Conservation (phyloP, 1,284 basidiomycete genomes). For the Ceratobasidium sp. region DNA sequence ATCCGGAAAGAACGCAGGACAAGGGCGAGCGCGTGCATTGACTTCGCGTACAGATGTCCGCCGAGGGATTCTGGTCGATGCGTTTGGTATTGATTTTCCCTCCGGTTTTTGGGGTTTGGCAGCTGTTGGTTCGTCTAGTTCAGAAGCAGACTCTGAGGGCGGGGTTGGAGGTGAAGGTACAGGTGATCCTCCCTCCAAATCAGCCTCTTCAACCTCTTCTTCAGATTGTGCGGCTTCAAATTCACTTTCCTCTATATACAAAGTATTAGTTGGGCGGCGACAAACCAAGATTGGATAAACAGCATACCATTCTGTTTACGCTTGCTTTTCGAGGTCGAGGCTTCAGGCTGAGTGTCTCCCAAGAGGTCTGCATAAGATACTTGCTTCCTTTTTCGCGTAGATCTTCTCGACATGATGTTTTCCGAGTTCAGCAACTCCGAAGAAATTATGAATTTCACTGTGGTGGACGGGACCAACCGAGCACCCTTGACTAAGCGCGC, state of each 20-base stretch:
- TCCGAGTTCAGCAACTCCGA: neutral
- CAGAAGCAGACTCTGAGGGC: neutral
- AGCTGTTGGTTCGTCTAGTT: neutral
- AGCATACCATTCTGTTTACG: constrained; percentile 33
- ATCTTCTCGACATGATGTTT: constrained; percentile 25
- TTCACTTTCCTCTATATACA: constrained; percentile 52
- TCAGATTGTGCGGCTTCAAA: constrained; percentile 55
- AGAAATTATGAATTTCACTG: neutral
- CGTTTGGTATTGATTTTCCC: constrained; percentile 49
- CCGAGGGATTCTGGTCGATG: neutral
- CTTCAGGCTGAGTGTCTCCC: constrained; percentile 3
- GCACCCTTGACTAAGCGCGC: constrained; percentile 19
- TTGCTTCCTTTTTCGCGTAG: constrained; percentile 4
- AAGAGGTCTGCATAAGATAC: constrained; percentile 26
- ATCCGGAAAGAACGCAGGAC: constrained; percentile 33
- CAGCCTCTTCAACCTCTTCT: constrained; percentile 45
- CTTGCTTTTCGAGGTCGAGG: constrained; percentile 13
- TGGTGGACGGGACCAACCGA: constrained; percentile 11
- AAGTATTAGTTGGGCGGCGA: neutral
- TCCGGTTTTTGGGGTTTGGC: constrained; percentile 53
- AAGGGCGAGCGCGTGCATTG: constrained; percentile 33
- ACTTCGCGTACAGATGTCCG: neutral
- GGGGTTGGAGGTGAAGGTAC: constrained; percentile 52
- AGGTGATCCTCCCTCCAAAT: constrained; percentile 24
- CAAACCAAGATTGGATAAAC: neutral